These are phyloP conservation scores for Solanum peruvianum DNA, from an alignment of 257 asterid species.

Conservation along the genomic window DNA sequence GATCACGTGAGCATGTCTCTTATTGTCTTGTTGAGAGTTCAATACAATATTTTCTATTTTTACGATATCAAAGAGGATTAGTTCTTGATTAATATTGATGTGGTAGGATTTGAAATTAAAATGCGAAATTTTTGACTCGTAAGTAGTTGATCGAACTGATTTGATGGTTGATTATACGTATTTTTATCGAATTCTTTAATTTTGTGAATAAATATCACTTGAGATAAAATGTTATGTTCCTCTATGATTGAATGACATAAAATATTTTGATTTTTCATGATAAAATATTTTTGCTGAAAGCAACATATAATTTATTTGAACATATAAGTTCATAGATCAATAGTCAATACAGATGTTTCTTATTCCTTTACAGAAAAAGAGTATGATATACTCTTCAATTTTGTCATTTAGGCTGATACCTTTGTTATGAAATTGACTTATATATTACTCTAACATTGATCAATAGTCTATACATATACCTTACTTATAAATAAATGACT, in stretches of 20 bases:
- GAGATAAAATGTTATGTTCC: background rate
- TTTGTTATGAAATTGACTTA: too few relatives aligned
- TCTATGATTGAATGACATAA: too few relatives aligned
- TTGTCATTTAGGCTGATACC: too few relatives aligned
- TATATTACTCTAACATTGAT: too few relatives aligned
- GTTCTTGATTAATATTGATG: background rate
- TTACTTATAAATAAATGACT: too few relatives aligned
- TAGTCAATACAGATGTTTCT: background rate
- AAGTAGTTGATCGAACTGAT: background rate
- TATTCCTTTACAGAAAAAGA: too few relatives aligned
- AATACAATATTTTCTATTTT: background rate
- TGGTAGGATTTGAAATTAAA: background rate
- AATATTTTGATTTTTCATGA: too few relatives aligned
- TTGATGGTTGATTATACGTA: background rate
- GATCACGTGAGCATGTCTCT: background rate
- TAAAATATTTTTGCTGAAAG: background rate
- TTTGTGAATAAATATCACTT: background rate
- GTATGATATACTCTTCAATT: too few relatives aligned
- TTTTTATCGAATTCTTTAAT: too few relatives aligned
- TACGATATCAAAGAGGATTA: background rate
- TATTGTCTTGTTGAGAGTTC: background rate
- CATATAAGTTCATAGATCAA: background rate
- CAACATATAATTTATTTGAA: background rate
- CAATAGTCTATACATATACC: too few relatives aligned
- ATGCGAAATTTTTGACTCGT: too few relatives aligned